Base-by-base conservation (phyloP, 2,329 filamentous ascomycete genomes). In the Dendrostoma leiphaemia region DNA sequence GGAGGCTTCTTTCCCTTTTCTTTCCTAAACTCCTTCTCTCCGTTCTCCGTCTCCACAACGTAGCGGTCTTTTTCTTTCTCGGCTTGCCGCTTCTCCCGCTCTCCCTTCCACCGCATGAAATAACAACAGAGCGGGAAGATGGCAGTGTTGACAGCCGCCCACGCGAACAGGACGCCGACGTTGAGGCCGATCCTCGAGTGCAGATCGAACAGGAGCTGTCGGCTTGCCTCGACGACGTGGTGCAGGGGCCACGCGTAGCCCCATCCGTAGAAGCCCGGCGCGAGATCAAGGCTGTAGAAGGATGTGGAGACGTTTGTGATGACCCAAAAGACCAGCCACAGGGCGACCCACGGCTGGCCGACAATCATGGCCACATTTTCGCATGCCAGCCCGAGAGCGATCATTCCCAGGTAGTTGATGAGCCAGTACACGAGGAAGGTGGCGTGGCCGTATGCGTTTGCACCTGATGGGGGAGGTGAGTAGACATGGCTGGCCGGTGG, bases 291-390 rank as follows among this genome's bases (percentile, higher is more conserved):
- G 4, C 79, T 69, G 64, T 86, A 83, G 61, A 88, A 85, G 0
- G 75, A 69, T 0, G 82, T 85, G 0, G 76, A 71, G 0, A 86
- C 82, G 61, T 88, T 88, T 6, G 81, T 79, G 53, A 88, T 84
- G 38, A 87, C 82, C 83, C 82, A 86, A 61, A 85, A 86, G 53
- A 87, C 85, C 2, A 88, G 68, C 76, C 84, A 88, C 0, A 85
- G 65, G 0, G 81, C 76, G 2, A 65, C 65, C 82, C 82, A 87
- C 0, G 81, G 84, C 60, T 79, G 72, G 0, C 81, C 83, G 4
- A 87, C 70, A 2, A 86, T 62, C 79, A 85, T 86, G 0, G 80
- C 80, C 26, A 84, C 77, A 61, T 87, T 87, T 68, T 88, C 84
- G 62, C 81, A 85, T 0, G 84, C 81, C 2, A 88, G 67, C 0